Conservation (phyloP, 345 rosid genomes). For the Geranium rotundifolium region DNA sequence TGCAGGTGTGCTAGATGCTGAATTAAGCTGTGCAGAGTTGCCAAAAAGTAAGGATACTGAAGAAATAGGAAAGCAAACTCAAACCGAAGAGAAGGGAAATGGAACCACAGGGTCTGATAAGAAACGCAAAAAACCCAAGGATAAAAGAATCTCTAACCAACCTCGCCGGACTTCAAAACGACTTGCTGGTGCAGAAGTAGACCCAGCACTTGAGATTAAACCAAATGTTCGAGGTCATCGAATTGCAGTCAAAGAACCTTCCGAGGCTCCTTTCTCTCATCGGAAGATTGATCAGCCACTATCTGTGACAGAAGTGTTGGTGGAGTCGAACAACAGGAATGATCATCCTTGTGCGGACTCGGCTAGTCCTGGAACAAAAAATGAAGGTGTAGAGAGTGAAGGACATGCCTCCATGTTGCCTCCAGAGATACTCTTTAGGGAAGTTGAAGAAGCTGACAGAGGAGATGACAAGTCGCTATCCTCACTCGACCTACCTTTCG, state of each 20-base stretch:
- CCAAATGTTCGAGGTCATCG: slow-evolving; percentile 28
- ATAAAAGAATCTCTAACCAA: slow-evolving; percentile 22
- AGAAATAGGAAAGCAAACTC: slow-evolving; percentile 18
- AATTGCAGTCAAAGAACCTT: slow-evolving; percentile 22
- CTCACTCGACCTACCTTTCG: slow-evolving; percentile 46
- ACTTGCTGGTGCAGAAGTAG: slow-evolving; percentile 73
- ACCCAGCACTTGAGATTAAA: slow-evolving; percentile 51
- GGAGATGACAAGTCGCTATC: slow-evolving; percentile 19
- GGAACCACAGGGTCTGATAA: too few species aligned
- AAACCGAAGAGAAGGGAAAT: too few species aligned
- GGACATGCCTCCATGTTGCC: slow-evolving; percentile 10
- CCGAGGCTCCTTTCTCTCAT: slow-evolving; percentile 1
- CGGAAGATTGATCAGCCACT: slow-evolving; percentile 6
- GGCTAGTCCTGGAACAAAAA: slow-evolving; percentile 15
- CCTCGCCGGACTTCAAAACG: slow-evolving; percentile 77
- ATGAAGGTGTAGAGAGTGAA: slow-evolving; percentile 9
- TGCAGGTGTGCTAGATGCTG: too few species aligned
- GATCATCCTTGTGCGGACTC: neutral
- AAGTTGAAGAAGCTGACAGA: too few species aligned
- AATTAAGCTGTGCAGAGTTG: slow-evolving; percentile 19
- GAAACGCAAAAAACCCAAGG: slow-evolving; percentile 18
- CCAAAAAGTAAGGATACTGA: slow-evolving; percentile 17
- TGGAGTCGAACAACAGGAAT: neutral
- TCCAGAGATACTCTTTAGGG: too few species aligned
- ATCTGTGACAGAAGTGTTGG: too few species aligned